phyloP scores from a whole-genome alignment of 192 early-diverging fungal species.

The Coemansia sp. region DNA sequence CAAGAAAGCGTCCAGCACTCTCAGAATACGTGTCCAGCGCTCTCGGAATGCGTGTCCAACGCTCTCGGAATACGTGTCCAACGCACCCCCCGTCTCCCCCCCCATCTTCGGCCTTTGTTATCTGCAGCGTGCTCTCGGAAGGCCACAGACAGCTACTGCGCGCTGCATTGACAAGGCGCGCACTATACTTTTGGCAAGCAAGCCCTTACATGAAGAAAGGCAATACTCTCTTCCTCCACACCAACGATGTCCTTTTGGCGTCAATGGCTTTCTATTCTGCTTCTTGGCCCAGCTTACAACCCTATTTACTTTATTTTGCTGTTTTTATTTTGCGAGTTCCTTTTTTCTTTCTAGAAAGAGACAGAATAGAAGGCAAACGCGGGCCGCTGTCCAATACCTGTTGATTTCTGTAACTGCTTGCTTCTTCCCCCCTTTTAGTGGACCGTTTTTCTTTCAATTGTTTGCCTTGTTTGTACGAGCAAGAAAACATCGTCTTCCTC shows the following conservation, averaged over 20 bases:
- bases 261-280: neutral
- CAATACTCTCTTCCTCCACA: conserved; percentile 10
- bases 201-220: conserved; percentile 19
- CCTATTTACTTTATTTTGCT: conserved; percentile 8
- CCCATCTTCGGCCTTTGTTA: neutral
- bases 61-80: neutral
- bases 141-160: too few relatives aligned
- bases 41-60: neutral
- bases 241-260: neutral
- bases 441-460: conserved; percentile 3
- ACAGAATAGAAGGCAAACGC: neutral
- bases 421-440: neutral
- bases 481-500: too few relatives aligned
- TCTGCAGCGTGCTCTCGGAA: too few relatives aligned
- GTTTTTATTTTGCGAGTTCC: conserved; percentile 1
- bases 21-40: neutral
- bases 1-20: neutral
- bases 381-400: neutral
- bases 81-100: too few relatives aligned
- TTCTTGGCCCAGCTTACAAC: neutral
- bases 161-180: conserved; percentile 5
- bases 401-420: neutral
- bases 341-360: conserved; percentile 11
- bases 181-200: conserved; percentile 16
- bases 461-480: too few relatives aligned